A percentile compares a stretch with the other conserved stretches of the same genome.
These are phyloP conservation scores for Schizophyllum commune DNA, from an alignment of 1,284 basidiomycete genomes.

Conservation along the genomic window DNA sequence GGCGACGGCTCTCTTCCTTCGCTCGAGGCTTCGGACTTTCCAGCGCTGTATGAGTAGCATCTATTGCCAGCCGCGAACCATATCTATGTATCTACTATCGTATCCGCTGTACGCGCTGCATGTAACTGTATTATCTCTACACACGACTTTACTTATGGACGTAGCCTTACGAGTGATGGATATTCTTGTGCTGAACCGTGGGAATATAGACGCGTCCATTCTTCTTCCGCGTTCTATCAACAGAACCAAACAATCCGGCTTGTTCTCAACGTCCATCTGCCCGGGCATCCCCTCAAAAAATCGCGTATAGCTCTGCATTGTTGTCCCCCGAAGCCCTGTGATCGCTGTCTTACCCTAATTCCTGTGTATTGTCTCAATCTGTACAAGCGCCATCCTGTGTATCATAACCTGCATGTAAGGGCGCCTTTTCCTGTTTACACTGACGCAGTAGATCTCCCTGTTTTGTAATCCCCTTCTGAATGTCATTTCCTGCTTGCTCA, in stretches of 20 bases:
- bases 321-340: not conserved
- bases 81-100: not conserved
- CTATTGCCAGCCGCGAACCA: not conserved
- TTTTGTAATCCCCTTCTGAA: not conserved
- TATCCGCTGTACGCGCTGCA: not conserved
- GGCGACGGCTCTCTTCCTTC: not conserved
- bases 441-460: not conserved
- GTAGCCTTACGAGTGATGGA: not conserved
- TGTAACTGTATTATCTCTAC: not conserved
- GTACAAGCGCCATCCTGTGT: not conserved
- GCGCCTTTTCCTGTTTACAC: not conserved
- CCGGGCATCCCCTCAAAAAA: not conserved
- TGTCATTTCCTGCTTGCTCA: not conserved
- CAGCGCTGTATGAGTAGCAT: not conserved
- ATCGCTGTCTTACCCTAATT: not conserved
- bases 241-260: not conserved
- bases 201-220: not conserved
- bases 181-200: not conserved
- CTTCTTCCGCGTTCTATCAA: not conserved
- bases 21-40: not conserved
- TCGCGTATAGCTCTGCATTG: not conserved
- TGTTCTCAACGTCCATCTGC: not conserved
- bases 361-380: not conserved
- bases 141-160: too few species aligned
- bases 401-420: constrained; percentile 1